A percentile compares a stretch with the other conserved stretches of the same genome.
Conservation (phyloP, 2,329 filamentous ascomycete genomes). For the Beauveria asiatica region DNA sequence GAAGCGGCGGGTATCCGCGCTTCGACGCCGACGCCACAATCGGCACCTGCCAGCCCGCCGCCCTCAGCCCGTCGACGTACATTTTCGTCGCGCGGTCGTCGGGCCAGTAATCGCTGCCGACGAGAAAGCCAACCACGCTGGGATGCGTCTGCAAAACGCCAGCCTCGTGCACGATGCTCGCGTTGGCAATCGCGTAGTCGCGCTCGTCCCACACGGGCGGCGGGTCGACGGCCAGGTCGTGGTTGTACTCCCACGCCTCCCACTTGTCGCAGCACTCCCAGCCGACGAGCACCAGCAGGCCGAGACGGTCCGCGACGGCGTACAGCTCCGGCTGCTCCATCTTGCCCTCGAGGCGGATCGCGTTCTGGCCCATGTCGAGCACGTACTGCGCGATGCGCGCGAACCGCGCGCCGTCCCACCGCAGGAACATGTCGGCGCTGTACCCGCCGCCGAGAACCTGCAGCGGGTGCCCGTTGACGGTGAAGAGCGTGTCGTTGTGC, state of each 20-base stretch:
- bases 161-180: constrained; percentile 51
- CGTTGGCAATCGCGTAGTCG: constrained; percentile 47
- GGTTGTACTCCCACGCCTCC: constrained; percentile 56
- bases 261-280: constrained; percentile 64
- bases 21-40: constrained; percentile 50
- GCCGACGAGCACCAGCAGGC: constrained; percentile 52
- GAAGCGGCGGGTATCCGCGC: constrained; percentile 39
- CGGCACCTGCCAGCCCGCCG: constrained; percentile 46
- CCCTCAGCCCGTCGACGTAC: constrained; percentile 42
- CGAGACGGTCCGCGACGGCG: constrained; percentile 47
- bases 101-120: constrained; percentile 58
- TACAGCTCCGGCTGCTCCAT: constrained; percentile 56
- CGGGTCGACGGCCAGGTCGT: constrained; percentile 34
- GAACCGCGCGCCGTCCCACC: constrained; percentile 43
- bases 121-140: constrained; percentile 47
- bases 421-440: constrained; percentile 51
- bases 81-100: constrained; percentile 45
- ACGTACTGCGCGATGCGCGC: constrained; percentile 41
- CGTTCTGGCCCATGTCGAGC: constrained; percentile 55
- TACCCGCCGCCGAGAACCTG: constrained; percentile 55
- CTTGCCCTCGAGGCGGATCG: constrained; percentile 55
- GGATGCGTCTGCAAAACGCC: constrained; percentile 52
- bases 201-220: constrained; percentile 35
- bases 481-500: constrained; percentile 46
- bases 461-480: constrained; percentile 48